These are phyloP conservation scores for Coemansia sp. DNA, from an alignment of 192 early-diverging fungal genomes.

Conservation along the genomic window DNA sequence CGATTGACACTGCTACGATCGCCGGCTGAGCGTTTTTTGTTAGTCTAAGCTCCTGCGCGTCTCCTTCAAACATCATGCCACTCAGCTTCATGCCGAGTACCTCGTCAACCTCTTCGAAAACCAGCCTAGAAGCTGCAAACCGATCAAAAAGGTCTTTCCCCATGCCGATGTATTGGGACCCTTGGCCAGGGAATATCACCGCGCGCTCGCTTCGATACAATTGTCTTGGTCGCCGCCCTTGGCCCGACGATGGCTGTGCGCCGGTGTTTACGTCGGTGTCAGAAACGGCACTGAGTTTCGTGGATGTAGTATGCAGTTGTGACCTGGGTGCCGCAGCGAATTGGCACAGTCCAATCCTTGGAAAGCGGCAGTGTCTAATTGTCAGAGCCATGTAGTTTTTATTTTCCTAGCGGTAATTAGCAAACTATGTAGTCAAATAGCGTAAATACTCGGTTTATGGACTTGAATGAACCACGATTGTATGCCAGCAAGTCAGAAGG, in stretches of 20 bases:
- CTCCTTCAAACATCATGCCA: conserved; percentile 86
- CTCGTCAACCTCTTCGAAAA: conserved; percentile 90
- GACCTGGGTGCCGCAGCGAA: not conserved
- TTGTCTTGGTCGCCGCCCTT: conserved; percentile 15
- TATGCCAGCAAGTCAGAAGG: no score
- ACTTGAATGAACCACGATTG: no score
- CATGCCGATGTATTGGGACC: conserved; percentile 90
- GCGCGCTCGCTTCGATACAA: conserved; percentile 47
- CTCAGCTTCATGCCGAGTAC: conserved; percentile 71
- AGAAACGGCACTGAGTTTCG: not conserved
- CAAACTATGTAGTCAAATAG: no score
- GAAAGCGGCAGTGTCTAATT: not conserved
- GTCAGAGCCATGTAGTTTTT: not conserved
- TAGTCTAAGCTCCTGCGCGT: conserved; percentile 61
- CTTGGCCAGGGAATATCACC: conserved; percentile 64
- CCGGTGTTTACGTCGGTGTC: not conserved
- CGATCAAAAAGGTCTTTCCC: conserved; percentile 80
- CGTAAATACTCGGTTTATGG: no score
- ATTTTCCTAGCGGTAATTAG: not conserved
- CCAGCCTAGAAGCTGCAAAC: conserved; percentile 70
- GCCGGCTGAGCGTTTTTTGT: conserved; percentile 88
- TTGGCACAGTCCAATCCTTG: not conserved
- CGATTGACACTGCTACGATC: conserved; percentile 88
- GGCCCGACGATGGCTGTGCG: not conserved
- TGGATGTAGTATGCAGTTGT: not conserved